A percentile compares a stretch with the other conserved stretches of the same genome.
phyloP scores from a whole-genome alignment of 371 early-diverging fungal species.

The Mucor mucedo region DNA sequence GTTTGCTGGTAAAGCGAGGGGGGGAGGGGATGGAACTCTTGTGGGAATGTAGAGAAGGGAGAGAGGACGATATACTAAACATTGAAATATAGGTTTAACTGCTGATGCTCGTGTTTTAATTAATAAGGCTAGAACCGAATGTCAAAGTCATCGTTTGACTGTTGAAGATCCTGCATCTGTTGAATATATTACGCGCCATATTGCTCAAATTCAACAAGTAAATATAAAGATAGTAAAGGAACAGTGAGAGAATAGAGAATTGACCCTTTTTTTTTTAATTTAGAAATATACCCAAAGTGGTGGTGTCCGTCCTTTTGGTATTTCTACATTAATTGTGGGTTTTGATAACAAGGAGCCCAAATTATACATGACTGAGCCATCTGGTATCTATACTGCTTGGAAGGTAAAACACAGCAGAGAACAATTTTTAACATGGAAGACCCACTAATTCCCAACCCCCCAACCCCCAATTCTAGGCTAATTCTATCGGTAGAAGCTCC shows the following conservation, averaged over 20 bases:
- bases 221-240: background rate
- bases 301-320: conserved; percentile 99
- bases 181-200: conserved; percentile 97
- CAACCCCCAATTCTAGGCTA: conserved; percentile 63
- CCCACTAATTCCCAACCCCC: background rate
- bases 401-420: conserved; percentile 58
- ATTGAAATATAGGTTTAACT: conserved; percentile 70
- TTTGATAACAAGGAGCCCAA: conserved; percentile 86
- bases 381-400: conserved; percentile 99
- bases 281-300: conserved; percentile 99
- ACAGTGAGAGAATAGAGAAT: background rate
- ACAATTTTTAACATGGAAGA: background rate
- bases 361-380: conserved; percentile 99
- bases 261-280: background rate
- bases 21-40: background rate
- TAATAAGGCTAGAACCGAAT: conserved; percentile 97
- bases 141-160: conserved; percentile 95
- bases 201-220: conserved; percentile 97
- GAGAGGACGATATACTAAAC: background rate
- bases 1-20: conserved; percentile 80
- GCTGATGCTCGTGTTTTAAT: conserved; percentile 98
- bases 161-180: conserved; percentile 98
- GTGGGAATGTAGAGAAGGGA: background rate
- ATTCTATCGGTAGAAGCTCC: conserved; percentile 95
- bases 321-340: conserved; percentile 97